phyloP scores from a whole-genome alignment of 116 monocot genomes.

The Phalaenopsis hybrid region DNA sequence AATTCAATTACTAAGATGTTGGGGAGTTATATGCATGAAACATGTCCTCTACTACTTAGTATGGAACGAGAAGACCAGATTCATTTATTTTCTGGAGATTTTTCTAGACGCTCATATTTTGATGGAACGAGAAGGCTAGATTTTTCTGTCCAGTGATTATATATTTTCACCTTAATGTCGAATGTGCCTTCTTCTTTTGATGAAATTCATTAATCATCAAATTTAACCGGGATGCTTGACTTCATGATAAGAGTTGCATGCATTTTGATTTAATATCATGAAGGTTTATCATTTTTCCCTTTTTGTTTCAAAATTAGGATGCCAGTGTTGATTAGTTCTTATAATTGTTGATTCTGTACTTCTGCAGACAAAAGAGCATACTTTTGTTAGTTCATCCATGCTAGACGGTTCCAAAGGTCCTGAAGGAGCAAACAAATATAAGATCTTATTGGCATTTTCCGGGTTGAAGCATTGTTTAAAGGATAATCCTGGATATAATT shows the following conservation, averaged over 20 bases:
- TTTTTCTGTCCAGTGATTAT: background rate
- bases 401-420: constrained; percentile 15
- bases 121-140: background rate
- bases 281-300: background rate
- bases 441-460: constrained; percentile 88
- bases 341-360: background rate
- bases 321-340: background rate
- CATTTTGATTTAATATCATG: background rate
- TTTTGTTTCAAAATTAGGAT: background rate
- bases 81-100: background rate
- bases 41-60: background rate
- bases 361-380: constrained; percentile 50
- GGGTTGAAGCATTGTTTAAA: constrained; percentile 61
- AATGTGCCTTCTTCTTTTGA: background rate
- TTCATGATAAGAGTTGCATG: background rate
- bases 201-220: background rate
- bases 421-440: constrained; percentile 33
- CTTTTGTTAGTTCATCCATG: constrained; percentile 24
- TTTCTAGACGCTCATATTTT: background rate
- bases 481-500: constrained; percentile 72
- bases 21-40: background rate
- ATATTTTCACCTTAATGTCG: background rate
- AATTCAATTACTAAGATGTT: background rate
- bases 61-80: background rate
- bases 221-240: background rate